A percentile compares a stretch with the other conserved stretches of the same genome.
Evolutionary conservation across 768 basidiomycete genomes (phyloP).

Genomic region (Lactarius psammicola): DNA sequence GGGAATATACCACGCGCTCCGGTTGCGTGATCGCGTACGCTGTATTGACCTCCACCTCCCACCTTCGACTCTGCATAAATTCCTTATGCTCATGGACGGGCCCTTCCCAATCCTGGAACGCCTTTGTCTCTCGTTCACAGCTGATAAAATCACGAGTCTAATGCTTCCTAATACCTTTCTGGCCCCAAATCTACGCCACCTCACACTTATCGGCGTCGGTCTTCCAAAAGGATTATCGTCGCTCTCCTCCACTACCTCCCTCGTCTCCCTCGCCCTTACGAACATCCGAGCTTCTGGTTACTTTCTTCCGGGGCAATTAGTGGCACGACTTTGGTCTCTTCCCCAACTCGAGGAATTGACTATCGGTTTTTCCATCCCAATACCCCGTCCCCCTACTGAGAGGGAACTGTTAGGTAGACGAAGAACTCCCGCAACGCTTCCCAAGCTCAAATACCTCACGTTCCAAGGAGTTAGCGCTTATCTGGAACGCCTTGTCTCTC

Average conservation of each 20-base stretch:
- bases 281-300: background rate
- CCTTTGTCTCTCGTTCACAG: background rate
- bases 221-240: constrained; percentile 1
- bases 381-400: background rate
- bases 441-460: background rate
- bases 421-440: background rate
- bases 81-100: background rate
- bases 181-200: constrained; percentile 4
- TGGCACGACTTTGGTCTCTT: background rate
- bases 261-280: background rate
- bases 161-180: background rate
- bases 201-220: background rate
- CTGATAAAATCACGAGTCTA: background rate
- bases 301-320: background rate
- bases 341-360: constrained; percentile 3
- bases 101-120: background rate
- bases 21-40: background rate
- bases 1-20: background rate
- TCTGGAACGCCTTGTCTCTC: background rate
- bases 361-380: constrained; percentile 3
- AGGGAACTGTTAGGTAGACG: background rate
- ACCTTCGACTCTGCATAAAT: background rate
- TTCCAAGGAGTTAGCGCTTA: background rate
- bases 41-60: background rate
- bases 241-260: background rate